Evolutionary conservation across 2,329 filamentous ascomycete species (phyloP), one percentile per base, ranked within the genome.

Genomic region (Paramyrothecium sp.): DNA sequence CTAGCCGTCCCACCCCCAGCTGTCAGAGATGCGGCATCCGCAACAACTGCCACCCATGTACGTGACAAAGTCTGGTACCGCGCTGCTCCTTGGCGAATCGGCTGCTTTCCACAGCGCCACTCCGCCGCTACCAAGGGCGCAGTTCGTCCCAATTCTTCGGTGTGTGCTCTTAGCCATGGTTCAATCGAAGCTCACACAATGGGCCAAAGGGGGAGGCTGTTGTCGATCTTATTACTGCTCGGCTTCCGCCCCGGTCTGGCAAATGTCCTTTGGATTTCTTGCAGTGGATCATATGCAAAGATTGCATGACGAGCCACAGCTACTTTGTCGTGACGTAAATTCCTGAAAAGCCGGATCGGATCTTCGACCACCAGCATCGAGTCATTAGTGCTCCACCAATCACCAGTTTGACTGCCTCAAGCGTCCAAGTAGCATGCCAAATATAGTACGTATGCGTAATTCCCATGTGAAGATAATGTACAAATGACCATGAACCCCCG

Each of bases 401-500:
- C 5, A 10, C n/a, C 26, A 30, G 10, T 30, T 4, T 10, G 26
- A 30, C 26, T 30, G 10, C 26, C 26, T 30, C 26, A 16, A 44
- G n/a, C n/a, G n/a, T 44, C 38, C 55, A 55, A 55, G 30, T 51
- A 41, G 54, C 54, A 21, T 63, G 21, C 46, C 44, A 56, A 58
- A 60, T 60, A 57, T 47, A 61, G 62, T 56, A 54, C 51, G 55
- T 58, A 19, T 44, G 53, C 55, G n/a, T 19, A 44, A 44, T 19
- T 44, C 38, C 38, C 38, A 44, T 44, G 38, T 17, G n/a, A 44
- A 44, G 13, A 44, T 44, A 44, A 17, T 44, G 38, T 44, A 44
- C 38, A 44, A 19, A 44, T 19, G 13, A 44, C n/a, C 38, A 44
- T 16, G 4, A 44, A 44, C 26, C 5, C 38, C 38, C 38, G 5